Base-by-base conservation (phyloP, 2,329 filamentous ascomycete genomes). In the Neodidymelliopsis sp. region DNA sequence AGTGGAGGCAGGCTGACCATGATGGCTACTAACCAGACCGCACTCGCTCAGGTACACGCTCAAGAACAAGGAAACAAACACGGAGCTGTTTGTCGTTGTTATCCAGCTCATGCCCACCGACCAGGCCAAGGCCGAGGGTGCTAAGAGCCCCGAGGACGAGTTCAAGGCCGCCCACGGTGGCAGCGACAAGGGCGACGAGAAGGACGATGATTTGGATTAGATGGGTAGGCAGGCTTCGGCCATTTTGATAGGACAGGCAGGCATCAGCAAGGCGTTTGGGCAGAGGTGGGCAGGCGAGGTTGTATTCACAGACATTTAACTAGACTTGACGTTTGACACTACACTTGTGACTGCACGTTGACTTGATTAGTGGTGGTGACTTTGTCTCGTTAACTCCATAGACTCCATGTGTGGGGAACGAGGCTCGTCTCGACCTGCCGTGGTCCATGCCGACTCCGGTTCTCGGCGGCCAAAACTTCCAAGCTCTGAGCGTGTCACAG, bases 1-100 rank as follows among this genome's bases (percentile, higher is more conserved):
- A 9, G 23, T 43, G 16, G 25, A 38, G 49, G 36, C 42, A 30
- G 22, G 30, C 41, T 43, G 40, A 42, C 49, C 11, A 23, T 20
- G 71, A 43, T 56, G 52, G 12, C 56, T 10, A 56, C 69, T 71
- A 63, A 69, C 63, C 81, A 84, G 89, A 79, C 88, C 89, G 78
- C 90, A 95, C 76, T 81, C 86, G 60, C 83, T 95, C 76, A 92
- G 92, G 82, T 97, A 97, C 75, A 90, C 95, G 49, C 81, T 97
- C 67, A 93, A 92, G 69, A 89, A 97, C 73, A 84, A 84, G 53
- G 74, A 79, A 16, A 93, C 89, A 0, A 83, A 83, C 36, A 82
- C 89, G 24, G 81, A 90, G 12, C 90, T 96, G 62, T 84, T 96
- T 22, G 90, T 93, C 34, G 79, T 97, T 12, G 74, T 91, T 4